Base-by-base conservation (phyloP, 192 early-diverging fungal species). In the Chytriomyces sp. region DNA sequence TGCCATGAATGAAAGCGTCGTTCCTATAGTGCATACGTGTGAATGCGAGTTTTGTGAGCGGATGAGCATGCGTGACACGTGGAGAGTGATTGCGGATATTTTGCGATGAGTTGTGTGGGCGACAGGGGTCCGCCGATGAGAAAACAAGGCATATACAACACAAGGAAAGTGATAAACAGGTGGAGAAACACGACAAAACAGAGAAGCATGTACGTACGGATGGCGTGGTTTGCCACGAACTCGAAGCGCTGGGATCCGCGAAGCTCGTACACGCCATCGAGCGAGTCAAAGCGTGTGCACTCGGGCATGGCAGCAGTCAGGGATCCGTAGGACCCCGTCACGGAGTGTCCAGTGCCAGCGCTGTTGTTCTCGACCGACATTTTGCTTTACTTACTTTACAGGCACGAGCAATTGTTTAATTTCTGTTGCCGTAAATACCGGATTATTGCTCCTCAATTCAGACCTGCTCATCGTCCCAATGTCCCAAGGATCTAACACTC, bases 1-100 rank as follows among this genome's bases (percentile, higher is more conserved):
- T 6, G 75, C 68, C 44, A 76, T 13, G 50, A 76, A 76, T 18
- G 75, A 76, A 28, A 68, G 50, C 49, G 75, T 35, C 7, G 75
- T 48, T 10, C 65, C 75, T 76, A 43, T 28, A n/a, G 35, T 35
- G 35, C 35, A 35, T 4, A 35, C 35, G 35, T 35, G 35, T 35
- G 35, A 35, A 35, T 35, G 35, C 35, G 35, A 35, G 35, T 35
- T 35, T 35, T 35, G 35, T 35, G 35, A 35, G 35, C 35, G 35
- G 35, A 35, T 35, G 35, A 35, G 35, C 35, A 35, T 35, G 35
- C 35, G 35, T 35, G 35, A 35, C 35, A 57, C 13, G 53, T 57
- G 53, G 53, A 13, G 53, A n/a, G 53, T 35, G 35, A 35, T 3
- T 35, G 35, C 35, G 35, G 35, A 35, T 35, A 35, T 35, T 35